These are phyloP conservation scores for Solanum medicagineum DNA, from an alignment of 257 asterid species.

Conservation along the genomic window DNA sequence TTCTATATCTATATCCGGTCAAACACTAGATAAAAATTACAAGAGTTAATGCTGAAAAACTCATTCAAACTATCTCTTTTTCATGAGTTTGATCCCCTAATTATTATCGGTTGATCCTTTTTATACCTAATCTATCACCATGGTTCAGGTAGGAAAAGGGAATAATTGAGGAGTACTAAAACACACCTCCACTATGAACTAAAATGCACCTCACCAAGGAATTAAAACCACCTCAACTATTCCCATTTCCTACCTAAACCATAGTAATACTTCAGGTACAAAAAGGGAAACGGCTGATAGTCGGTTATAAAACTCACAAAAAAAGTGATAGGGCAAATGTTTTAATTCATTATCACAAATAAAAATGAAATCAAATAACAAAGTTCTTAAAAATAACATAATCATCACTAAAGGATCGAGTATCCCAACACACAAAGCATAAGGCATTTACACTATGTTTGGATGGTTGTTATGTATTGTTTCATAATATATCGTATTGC, in stretches of 20 bases:
- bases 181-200: neutral
- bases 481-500: too few species aligned
- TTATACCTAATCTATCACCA: neutral
- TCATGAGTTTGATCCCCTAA: neutral
- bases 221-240: neutral
- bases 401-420: too few species aligned
- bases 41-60: neutral
- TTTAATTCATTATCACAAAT: too few species aligned
- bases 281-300: neutral
- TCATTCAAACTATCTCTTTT: neutral
- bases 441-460: neutral
- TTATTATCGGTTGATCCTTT: fast-evolving
- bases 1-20: neutral
- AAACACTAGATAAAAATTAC: neutral
- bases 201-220: neutral
- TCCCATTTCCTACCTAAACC: neutral
- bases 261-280: neutral
- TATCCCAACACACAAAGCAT: neutral
- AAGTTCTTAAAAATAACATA: too few species aligned
- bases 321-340: too few species aligned
- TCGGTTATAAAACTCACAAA: neutral
- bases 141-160: neutral
- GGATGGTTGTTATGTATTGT: too few species aligned
- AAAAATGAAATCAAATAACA: too few species aligned
- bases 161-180: too few species aligned